These are phyloP conservation scores for Simmondsia chinensis DNA, from an alignment of 148 eudicot species.

Conservation along the genomic window DNA sequence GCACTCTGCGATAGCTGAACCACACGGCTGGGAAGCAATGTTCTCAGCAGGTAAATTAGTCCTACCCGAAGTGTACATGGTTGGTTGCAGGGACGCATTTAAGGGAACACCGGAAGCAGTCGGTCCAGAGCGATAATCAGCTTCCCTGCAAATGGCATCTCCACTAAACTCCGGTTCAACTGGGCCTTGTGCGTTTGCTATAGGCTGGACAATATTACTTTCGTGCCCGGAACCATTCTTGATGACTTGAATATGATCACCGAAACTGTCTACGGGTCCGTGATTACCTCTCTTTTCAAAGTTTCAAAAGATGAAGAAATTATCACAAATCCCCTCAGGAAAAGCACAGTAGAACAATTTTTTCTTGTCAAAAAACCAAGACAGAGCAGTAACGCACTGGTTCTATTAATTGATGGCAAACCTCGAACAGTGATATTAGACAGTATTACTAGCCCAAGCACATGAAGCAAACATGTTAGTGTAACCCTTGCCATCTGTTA, in stretches of 20 bases:
- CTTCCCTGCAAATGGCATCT: slow-evolving; percentile 26
- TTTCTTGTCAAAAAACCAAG: slow-evolving; percentile 4
- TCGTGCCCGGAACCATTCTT: slow-evolving; percentile 47
- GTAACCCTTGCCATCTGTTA: too few relatives aligned
- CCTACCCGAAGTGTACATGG: slow-evolving; percentile 26
- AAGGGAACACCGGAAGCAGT: slow-evolving; percentile 25
- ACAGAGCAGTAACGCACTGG: too few relatives aligned
- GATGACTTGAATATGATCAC: slow-evolving; percentile 38
- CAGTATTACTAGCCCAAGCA: too few relatives aligned
- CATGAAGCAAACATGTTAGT: too few relatives aligned
- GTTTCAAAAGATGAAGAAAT: slow-evolving; percentile 1
- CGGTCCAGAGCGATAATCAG: slow-evolving; percentile 27
- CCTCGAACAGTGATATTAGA: too few relatives aligned
- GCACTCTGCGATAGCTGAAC: slow-evolving; percentile 28
- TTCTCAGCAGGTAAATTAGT: slow-evolving; percentile 32
- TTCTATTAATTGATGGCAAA: too few relatives aligned
- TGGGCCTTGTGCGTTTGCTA: slow-evolving; percentile 32
- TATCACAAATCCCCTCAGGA: neutral
- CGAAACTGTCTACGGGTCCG: slow-evolving; percentile 47
- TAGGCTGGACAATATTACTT: slow-evolving; percentile 30
- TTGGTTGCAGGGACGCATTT: slow-evolving; percentile 29
- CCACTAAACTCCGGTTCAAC: slow-evolving; percentile 39
- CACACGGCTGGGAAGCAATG: slow-evolving; percentile 30
- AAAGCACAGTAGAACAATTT: neutral
- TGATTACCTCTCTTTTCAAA: slow-evolving; percentile 52